These are phyloP conservation scores for Linnemannia zychae DNA, from an alignment of 192 early-diverging fungal species.

Conservation along the genomic window DNA sequence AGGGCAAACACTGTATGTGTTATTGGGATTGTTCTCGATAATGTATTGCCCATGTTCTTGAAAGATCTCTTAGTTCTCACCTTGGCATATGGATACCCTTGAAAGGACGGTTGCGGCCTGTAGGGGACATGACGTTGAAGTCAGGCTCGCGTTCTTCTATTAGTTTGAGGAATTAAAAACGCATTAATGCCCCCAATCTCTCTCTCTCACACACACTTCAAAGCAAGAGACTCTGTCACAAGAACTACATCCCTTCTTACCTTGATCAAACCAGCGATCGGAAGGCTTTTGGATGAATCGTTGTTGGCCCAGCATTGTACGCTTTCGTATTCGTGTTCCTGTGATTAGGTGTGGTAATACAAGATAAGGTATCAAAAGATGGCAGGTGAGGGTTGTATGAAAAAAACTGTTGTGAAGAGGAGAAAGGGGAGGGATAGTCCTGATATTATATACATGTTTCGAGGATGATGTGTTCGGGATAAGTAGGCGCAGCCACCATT, in stretches of 20 bases:
- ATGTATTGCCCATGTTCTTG: not conserved
- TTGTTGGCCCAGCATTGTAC: conserved; percentile 29
- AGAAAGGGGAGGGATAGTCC: not conserved
- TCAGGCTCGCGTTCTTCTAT: conserved; percentile 31
- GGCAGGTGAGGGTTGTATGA: not conserved
- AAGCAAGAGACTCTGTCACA: too few relatives aligned
- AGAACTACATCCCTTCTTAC: not conserved
- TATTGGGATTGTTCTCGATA: not conserved
- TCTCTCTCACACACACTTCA: too few relatives aligned
- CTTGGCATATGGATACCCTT: conserved; percentile 26
- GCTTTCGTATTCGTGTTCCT: not conserved
- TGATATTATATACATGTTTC: not conserved
- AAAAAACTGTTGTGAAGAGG: not conserved
- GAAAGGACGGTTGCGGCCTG: conserved; percentile 29
- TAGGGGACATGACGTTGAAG: conserved; percentile 50
- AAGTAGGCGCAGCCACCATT: not conserved
- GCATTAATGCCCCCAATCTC: not conserved
- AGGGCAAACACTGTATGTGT: not conserved
- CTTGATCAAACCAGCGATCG: conserved; percentile 20
- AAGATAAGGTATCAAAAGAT: not conserved
- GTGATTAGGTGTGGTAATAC: not conserved
- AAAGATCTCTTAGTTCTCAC: not conserved
- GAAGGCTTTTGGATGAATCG: conserved; percentile 14
- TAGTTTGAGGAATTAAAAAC: too few relatives aligned
- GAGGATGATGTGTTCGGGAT: not conserved